Evolutionary conservation across 352 stramenopile genomes (phyloP), one percentile per base, ranked within the genome.

Genomic region (Bremia lactucae): DNA sequence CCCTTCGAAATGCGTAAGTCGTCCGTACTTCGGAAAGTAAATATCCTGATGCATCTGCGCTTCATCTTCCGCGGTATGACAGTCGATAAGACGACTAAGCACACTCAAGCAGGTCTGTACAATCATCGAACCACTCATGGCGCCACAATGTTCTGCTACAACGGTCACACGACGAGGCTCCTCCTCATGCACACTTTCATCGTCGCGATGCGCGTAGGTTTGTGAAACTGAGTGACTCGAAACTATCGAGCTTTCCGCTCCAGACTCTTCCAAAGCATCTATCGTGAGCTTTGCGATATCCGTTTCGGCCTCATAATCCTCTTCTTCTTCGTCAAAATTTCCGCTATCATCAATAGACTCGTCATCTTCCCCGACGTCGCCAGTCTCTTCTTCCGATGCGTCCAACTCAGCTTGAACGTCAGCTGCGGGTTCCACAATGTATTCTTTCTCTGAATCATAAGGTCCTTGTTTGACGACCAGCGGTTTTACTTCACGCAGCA

Each of bases 31-130:
- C 2, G 77, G 77, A 24, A 85, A 87, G 28, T 69, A 72, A 22
- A 83, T 49, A 42, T 90, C 77, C 45, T 90, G 77, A 23, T 78
- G 62, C 50, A 87, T 78, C 31, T 77, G 69, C 3, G 74, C 77
- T 68, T 92, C 80, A 36, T 88, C 74, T 46, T 86, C 72, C 3
- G 76, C 66, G 13, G 80, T 90, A 34, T 90, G 76, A 36, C 77
- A 89, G 52, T 92, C 77, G 22, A 92, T 78, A 7, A 92, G 62
- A 15, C 78, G 68, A 46, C 74, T 87, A 14, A 92, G 55, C 4
- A 92, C 73, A 43, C 78, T 85, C 41, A 92, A 60, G 31, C 80
- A 92, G 4, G 80, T 89, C 42, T 92, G 80, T 65, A 89, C 77
- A 50, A 92, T 92, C 77, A 89, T 90, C 4, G 74, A 86, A 7